Evolutionary conservation across 1,284 basidiomycete genomes (phyloP), one percentile per base, ranked within the genome.

Genomic region (Rhodotorula sp.): DNA sequence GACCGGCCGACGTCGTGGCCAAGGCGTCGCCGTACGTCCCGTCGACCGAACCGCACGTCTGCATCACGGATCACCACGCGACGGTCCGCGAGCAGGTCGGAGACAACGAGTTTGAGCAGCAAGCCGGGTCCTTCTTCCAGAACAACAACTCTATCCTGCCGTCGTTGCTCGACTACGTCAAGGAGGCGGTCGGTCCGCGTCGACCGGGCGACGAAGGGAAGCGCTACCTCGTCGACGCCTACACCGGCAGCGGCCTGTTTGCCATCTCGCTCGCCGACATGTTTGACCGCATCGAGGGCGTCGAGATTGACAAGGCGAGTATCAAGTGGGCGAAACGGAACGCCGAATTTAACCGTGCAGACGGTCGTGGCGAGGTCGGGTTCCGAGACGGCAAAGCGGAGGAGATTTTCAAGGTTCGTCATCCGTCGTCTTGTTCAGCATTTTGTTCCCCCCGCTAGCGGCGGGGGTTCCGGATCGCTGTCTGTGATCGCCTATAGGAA

Each of bases 61-160:
- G 91, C 78, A 84, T 96, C 71, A 92, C 91, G 0, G 86, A 94
- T 79, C 91, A 93, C 80, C 89, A 90, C 74, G 86, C 84, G 6
- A 87, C 85, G 6, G 88, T 96, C 6, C 89, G 91, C 68, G 95
- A 97, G 80, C 86, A 87, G 57, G 92, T 98, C 22, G 92, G 91
- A 6, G 82, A 86, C 66, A 88, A 85, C 80, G 82, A 89, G 60
- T 97, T 99, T 81, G 89, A 95, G 77, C 97, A 95, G 80, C 87
- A 87, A 18, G 93, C 91, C 1, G 65, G 65, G 30, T 61, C 59
- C n/a, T 66, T 62, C 42, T 62, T 62, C 62, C 62, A 62, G 29
- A 98, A 98, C 84, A 99, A 99, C 84, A 95, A 95, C 79, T 88
- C 90, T 26, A 91, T 97, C 64, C 87, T 99, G 24, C 84, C 88